Base-by-base conservation (phyloP, 2,329 filamentous ascomycete species). In the Plectosphaerella sp. region DNA sequence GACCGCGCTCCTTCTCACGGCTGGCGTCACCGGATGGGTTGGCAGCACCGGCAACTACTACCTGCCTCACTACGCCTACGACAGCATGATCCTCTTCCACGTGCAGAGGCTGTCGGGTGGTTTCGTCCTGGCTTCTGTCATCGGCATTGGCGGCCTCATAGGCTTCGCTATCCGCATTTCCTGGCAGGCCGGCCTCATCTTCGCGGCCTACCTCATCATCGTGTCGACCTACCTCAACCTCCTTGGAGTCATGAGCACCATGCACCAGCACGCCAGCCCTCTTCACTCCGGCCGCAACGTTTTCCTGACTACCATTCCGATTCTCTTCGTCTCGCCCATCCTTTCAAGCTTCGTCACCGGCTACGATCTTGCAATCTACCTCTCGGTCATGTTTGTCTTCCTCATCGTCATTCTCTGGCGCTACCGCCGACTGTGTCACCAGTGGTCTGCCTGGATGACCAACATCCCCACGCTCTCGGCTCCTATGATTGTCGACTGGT, bases 1-100 rank as follows among this genome's bases (percentile, higher is more conserved):
- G 70, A 77, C 80, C 12, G 78, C 81, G 2, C 68, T 85, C 8
- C 65, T 86, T 12, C 67, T 85, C 22, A 82, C 80, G 8, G 81
- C 82, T 41, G 82, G 77, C 6, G 78, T 84, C 46, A 82, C 81
- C 22, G 83, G 81, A 7, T 85, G 80, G 81, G 82, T 85, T 41
- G 80, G 80, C 7, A 82, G 79, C 52, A 80, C 80, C 25, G 83
- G 82, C 2, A 80, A 79, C 33, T 86, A 84, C 63, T 86, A 86
- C 57, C 72, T 85, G 37, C 63, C 62, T 36, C 66, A 67, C 47
- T 68, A 66, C 51, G 68, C 67, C 15, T 70, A 69, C 54, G 66
- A 68, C 53, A 72, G 68, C 47, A 72, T 73, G 69, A 67, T 71
- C 35, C 67, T 69, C 54, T 72, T 73, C 52, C 68, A 72, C 18